Percentiles rank a stretch among this genome's conserved stretches.
Evolutionary conservation across 2,329 filamentous ascomycete genomes (phyloP).

Genomic region (Mycosphaerella sp.): DNA sequence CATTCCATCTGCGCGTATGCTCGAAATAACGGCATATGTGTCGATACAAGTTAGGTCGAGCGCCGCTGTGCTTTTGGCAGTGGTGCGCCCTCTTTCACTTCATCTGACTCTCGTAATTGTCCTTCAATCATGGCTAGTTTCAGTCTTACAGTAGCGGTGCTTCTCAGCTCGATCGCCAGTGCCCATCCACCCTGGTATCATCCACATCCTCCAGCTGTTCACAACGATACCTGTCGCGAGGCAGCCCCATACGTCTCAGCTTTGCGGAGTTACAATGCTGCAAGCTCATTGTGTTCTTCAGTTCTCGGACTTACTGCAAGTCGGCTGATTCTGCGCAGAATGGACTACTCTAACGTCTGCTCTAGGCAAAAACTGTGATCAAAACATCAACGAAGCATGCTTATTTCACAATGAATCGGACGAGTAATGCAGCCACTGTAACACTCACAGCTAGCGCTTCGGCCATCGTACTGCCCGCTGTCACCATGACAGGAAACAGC

Average conservation of each 20-base stretch:
- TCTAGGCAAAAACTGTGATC: slow-evolving; percentile 1
- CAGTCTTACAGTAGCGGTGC: neutral
- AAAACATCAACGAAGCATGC: neutral
- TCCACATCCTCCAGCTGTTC: neutral
- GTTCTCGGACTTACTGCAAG: slow-evolving; percentile 3
- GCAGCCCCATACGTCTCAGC: slow-evolving; percentile 7
- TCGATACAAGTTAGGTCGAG: neutral
- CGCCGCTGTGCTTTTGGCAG: neutral
- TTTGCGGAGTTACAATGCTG: slow-evolving; percentile 3
- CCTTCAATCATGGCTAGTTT: neutral
- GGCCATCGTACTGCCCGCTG: neutral
- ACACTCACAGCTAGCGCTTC: slow-evolving; percentile 1
- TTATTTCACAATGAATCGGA: neutral
- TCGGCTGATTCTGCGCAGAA: neutral
- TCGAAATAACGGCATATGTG: neutral
- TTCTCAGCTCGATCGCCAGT: neutral
- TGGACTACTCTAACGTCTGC: neutral
- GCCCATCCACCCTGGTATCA: slow-evolving; percentile 4
- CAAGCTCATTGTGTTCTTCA: slow-evolving; percentile 6
- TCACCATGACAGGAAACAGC: slow-evolving; percentile 2
- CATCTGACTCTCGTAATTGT: neutral
- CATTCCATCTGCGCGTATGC: slow-evolving; percentile 1
- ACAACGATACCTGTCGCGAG: slow-evolving; percentile 3
- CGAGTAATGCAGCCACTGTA: neutral
- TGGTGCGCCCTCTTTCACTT: neutral